These are phyloP conservation scores for Trichosporon sp. DNA, from an alignment of 1,284 basidiomycete species.

Conservation along the genomic window DNA sequence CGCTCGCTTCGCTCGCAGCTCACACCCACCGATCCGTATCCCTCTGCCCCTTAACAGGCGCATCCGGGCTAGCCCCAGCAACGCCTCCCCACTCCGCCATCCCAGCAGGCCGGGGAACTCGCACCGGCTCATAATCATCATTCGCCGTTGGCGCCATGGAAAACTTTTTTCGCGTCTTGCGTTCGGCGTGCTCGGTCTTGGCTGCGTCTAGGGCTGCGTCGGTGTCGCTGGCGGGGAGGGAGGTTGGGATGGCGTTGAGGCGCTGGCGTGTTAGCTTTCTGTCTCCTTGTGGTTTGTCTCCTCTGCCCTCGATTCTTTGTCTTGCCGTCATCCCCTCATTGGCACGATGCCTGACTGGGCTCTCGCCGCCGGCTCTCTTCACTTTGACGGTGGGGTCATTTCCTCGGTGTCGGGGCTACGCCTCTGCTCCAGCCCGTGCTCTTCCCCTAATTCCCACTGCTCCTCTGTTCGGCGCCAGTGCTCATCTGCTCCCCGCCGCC, in stretches of 20 bases:
- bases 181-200: not conserved
- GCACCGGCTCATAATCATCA: slow-evolving; percentile 80
- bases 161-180: slow-evolving; percentile 28
- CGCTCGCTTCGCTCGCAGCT: not conserved
- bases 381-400: too few species aligned
- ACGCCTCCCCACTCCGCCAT: slow-evolving; percentile 86
- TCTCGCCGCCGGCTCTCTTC: too few species aligned
- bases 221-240: slow-evolving; percentile 2
- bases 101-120: slow-evolving; percentile 74
- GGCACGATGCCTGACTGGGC: too few species aligned
- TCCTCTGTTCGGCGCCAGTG: too few species aligned
- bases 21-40: slow-evolving; percentile 42
- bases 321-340: too few species aligned
- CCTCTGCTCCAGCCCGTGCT: too few species aligned
- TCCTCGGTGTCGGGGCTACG: too few species aligned
- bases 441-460: too few species aligned
- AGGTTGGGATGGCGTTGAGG: slow-evolving; percentile 20
- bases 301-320: not conserved
- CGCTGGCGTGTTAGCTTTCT: slow-evolving; percentile 19
- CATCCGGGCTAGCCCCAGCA: slow-evolving; percentile 51
- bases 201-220: slow-evolving; percentile 6
- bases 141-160: slow-evolving; percentile 30
- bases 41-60: slow-evolving; percentile 38
- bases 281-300: not conserved
- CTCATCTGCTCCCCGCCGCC: too few species aligned